phyloP scores from a whole-genome alignment of 257 asterid species.

The Coffea eugenioides region DNA sequence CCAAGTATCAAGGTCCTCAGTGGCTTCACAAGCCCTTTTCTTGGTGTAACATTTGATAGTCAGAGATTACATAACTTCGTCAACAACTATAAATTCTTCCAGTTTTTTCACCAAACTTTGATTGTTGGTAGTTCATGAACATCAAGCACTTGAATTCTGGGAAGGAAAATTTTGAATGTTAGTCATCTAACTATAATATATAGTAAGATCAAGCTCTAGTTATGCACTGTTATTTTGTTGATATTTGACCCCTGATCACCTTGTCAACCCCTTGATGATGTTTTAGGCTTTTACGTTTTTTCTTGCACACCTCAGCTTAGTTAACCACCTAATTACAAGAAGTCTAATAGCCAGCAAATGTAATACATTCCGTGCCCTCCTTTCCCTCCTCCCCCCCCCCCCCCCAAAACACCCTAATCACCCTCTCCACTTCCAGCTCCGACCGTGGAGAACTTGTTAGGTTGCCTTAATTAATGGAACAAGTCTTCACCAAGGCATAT shows the following conservation, averaged over 20 bases:
- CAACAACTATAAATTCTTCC: too few species aligned
- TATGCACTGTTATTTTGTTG: background rate
- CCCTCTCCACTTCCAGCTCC: too few species aligned
- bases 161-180: background rate
- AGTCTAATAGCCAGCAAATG: background rate
- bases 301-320: slow-evolving; percentile 31
- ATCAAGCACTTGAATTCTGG: background rate
- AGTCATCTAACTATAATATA: background rate
- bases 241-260: slow-evolving; percentile 21
- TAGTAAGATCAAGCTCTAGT: background rate
- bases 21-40: too few species aligned
- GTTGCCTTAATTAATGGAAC: background rate
- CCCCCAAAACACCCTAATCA: too few species aligned
- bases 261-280: slow-evolving; percentile 18
- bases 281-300: slow-evolving; percentile 14
- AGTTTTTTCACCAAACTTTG: background rate
- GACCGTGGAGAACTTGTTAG: background rate
- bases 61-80: too few species aligned
- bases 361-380: too few species aligned
- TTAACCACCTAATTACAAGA: slow-evolving; percentile 18
- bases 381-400: too few species aligned
- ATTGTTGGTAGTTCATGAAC: background rate
- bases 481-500: too few species aligned
- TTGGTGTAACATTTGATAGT: too few species aligned
- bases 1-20: too few species aligned